phyloP scores from a whole-genome alignment of 805 yeast species.

The Yueomyces sinensis region DNA sequence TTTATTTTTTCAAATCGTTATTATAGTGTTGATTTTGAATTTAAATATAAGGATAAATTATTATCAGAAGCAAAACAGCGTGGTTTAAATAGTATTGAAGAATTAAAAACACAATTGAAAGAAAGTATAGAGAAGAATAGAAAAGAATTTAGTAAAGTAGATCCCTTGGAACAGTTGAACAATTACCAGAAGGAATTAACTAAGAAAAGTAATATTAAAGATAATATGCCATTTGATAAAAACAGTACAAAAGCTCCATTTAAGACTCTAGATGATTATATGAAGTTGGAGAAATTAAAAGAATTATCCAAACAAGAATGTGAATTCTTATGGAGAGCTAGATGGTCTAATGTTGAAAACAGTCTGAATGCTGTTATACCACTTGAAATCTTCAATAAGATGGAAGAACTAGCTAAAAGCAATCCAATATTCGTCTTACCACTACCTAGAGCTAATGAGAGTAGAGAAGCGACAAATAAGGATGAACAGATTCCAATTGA shows the following conservation, averaged over 20 bases:
- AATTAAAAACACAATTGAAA: conserved; percentile 48
- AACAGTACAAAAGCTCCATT: conserved; percentile 36
- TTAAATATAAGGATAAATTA: conserved; percentile 25
- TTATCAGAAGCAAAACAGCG: conserved; percentile 25
- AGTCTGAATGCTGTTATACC: conserved; percentile 55
- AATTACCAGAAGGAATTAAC: conserved; percentile 21
- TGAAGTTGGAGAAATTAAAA: conserved; percentile 54
- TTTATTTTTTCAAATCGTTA: too few species aligned
- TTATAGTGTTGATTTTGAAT: too few species aligned
- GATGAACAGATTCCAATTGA: conserved; percentile 42
- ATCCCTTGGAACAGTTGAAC: conserved; percentile 59
- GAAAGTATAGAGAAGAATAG: conserved; percentile 45
- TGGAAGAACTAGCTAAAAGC: conserved; percentile 51
- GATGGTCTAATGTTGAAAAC: conserved; percentile 51
- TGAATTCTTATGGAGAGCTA: conserved; percentile 78
- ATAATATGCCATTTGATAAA: conserved; percentile 27
- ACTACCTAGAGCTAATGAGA: conserved; percentile 42
- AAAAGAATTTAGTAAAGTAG: conserved; percentile 44
- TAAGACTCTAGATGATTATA: conserved; percentile 57
- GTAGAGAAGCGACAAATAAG: conserved; percentile 28
- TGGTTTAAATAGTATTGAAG: conserved; percentile 31
- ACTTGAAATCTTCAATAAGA: conserved; percentile 41
- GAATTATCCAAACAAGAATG: conserved; percentile 48
- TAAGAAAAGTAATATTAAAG: conserved; percentile 6
- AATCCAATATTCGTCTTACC: conserved; percentile 87